Evolutionary conservation across 768 basidiomycete genomes (phyloP).

Genomic region (Erythrobasidium yunnanense): DNA sequence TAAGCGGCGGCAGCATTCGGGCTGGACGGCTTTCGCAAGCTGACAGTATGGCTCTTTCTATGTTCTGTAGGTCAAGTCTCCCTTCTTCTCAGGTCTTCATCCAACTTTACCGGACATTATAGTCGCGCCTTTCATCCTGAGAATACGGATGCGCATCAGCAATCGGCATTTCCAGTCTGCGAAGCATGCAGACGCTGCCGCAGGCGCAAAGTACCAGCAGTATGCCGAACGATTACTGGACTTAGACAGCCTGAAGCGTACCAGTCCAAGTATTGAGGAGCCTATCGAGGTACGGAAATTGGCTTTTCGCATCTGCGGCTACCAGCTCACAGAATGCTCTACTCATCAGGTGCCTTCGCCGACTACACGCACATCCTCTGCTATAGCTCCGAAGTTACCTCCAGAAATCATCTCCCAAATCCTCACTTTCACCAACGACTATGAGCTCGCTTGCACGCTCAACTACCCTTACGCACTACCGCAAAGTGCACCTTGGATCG

Average conservation of each 20-base stretch:
- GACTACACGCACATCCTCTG: neutral
- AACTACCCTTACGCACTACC: conserved; percentile 60
- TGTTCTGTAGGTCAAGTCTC: conserved; percentile 4
- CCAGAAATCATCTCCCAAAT: conserved; percentile 32
- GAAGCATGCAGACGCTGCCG: conserved; percentile 11
- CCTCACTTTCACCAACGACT: conserved; percentile 45
- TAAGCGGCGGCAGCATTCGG: neutral
- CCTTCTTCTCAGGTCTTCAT: conserved; percentile 17
- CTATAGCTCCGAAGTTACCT: conserved; percentile 30
- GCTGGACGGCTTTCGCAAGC: neutral
- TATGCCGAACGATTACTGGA: conserved; percentile 10
- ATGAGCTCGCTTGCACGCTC: conserved; percentile 70
- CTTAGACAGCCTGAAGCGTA: neutral
- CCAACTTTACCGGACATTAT: conserved; percentile 15
- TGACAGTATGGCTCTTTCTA: neutral
- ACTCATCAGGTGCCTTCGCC: conserved; percentile 5
- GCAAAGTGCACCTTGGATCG: conserved; percentile 57
- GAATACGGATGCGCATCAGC: conserved; percentile 2
- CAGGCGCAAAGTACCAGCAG: neutral
- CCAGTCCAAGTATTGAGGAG: conserved; percentile 19
- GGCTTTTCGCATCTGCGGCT: too few species aligned
- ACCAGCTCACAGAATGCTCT: too few species aligned
- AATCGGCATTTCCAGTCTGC: conserved; percentile 15
- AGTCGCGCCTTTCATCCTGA: conserved; percentile 18
- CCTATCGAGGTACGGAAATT: conserved; percentile 23